A percentile compares a stretch with the other conserved stretches of the same genome.
These are phyloP conservation scores for Salix caprea DNA, from an alignment of 345 rosid genomes.

Conservation along the genomic window DNA sequence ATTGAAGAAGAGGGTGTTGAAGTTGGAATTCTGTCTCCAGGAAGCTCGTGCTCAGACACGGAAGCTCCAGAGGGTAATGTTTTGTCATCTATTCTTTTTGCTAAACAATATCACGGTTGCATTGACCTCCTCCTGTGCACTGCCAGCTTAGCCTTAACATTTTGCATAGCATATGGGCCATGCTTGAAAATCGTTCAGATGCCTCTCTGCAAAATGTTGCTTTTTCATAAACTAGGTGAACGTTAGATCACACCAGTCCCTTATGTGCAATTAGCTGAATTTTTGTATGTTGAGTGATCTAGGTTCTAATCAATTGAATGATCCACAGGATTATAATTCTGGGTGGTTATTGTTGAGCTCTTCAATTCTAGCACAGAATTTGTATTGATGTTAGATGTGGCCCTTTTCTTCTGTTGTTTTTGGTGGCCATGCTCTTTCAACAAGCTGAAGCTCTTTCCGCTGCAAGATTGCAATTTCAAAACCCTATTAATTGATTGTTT, in stretches of 20 bases:
- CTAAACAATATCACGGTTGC: background rate
- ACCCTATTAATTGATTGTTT: background rate
- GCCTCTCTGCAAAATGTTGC: background rate
- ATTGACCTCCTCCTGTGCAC: background rate
- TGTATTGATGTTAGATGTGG: background rate
- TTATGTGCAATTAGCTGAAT: background rate
- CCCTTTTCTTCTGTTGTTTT: background rate
- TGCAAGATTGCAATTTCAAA: background rate
- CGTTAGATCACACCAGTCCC: background rate
- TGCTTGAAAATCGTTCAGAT: background rate
- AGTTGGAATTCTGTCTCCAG: slow-evolving; percentile 86
- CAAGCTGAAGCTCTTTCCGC: background rate
- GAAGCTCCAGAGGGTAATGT: slow-evolving; percentile 70
- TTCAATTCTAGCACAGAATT: background rate
- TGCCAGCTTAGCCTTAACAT: background rate
- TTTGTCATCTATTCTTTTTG: background rate
- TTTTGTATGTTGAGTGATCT: background rate
- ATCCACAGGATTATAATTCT: background rate
- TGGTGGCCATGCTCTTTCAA: background rate
- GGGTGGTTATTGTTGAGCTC: background rate
- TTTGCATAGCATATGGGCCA: background rate
- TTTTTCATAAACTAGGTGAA: background rate
- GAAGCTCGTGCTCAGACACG: slow-evolving; percentile 79
- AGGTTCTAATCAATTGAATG: background rate
- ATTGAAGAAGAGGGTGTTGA: slow-evolving; percentile 77